Conservation (phyloP, 768 basidiomycete species). For the Royoungia palumana region DNA sequence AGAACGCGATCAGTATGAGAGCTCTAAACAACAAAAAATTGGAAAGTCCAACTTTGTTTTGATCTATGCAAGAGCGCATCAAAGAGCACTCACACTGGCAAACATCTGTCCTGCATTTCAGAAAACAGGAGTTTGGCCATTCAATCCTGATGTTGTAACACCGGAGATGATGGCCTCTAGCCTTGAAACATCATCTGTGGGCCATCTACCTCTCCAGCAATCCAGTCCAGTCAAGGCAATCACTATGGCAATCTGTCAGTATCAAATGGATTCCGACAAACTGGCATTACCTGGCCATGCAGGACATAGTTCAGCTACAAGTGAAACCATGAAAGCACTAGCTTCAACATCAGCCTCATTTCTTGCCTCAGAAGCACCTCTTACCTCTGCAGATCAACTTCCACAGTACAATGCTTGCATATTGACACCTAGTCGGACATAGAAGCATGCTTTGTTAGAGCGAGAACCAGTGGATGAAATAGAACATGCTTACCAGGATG, state of each 20-base stretch:
- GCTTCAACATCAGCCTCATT: not conserved
- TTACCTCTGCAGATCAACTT: not conserved
- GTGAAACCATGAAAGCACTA: not conserved
- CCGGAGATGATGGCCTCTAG: constrained; percentile 24
- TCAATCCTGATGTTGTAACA: constrained; percentile 21
- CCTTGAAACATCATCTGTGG: not conserved
- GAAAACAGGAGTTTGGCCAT: constrained; percentile 21
- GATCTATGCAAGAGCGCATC: not conserved
- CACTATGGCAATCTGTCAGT: not conserved
- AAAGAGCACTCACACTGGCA: not conserved
- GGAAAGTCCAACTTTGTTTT: not conserved
- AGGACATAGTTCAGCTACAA: too few species aligned
- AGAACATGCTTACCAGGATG: not conserved
- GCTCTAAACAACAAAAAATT: not conserved
- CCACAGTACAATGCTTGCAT: not conserved
- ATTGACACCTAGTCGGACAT: not conserved
- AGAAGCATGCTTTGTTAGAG: not conserved
- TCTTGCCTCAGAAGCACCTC: not conserved
- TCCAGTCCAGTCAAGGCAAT: not conserved
- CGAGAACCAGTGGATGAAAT: not conserved
- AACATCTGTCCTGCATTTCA: not conserved
- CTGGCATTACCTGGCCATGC: not conserved
- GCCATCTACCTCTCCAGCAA: not conserved
- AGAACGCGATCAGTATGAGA: not conserved
- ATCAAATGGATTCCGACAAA: not conserved